Conservation (phyloP, 83 land plant species). For the Diphasiastrum complanatum region DNA sequence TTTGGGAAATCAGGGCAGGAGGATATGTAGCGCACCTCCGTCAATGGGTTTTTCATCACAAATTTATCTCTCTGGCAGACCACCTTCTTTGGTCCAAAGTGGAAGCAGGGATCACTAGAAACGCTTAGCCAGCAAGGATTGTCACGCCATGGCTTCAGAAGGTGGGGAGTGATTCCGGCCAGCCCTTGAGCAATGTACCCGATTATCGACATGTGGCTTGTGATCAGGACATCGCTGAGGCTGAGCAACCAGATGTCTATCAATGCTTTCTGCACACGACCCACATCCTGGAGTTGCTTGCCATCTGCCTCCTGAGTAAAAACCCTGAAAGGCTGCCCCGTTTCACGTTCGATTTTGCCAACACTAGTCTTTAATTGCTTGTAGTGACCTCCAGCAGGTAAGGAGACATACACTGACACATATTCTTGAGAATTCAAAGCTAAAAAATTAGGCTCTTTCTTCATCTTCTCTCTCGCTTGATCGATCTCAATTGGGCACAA, state of each 20-base stretch:
- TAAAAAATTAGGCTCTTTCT: neutral
- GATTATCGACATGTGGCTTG: conserved; percentile 3
- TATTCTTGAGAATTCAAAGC: neutral
- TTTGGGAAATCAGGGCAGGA: conserved; percentile 13
- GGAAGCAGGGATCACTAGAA: conserved; percentile 27
- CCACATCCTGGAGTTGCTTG: conserved; percentile 17
- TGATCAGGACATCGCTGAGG: neutral
- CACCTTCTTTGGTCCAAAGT: conserved; percentile 23
- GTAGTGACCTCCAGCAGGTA: conserved; percentile 13
- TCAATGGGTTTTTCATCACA: neutral
- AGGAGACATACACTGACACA: conserved; percentile 21
- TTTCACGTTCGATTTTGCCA: conserved; percentile 12
- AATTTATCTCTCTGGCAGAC: conserved; percentile 9
- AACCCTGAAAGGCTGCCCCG: conserved; percentile 17
- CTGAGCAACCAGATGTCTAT: conserved; percentile 3
- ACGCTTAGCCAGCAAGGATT: conserved; percentile 19
- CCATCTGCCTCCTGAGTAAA: conserved; percentile 17
- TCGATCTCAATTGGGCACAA: conserved; percentile 27
- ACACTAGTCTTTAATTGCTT: conserved; percentile 10
- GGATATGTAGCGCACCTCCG: conserved; percentile 8
- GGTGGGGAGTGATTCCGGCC: conserved; percentile 4
- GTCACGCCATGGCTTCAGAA: conserved; percentile 25
- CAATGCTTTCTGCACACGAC: neutral
- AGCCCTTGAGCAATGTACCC: conserved; percentile 3
- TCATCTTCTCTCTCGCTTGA: conserved; percentile 6